These are phyloP conservation scores for Neopestalotiopsis clavispora DNA, from an alignment of 2,329 filamentous ascomycete species.

Conservation along the genomic window DNA sequence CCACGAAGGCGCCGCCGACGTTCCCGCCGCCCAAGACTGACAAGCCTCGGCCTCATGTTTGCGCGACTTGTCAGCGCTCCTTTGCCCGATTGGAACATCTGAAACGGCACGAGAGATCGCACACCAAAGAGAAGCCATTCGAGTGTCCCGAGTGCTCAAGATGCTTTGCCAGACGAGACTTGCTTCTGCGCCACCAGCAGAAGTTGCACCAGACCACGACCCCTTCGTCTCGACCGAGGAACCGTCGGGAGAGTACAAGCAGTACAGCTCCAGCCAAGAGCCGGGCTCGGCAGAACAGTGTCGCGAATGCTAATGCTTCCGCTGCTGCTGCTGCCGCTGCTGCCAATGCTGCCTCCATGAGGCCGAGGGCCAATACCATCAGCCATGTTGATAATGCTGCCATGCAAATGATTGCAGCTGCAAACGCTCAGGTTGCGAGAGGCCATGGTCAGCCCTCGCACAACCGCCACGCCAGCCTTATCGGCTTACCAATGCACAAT, in stretches of 20 bases:
- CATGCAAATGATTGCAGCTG: constrained; percentile 72
- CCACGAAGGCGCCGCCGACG: constrained; percentile 30
- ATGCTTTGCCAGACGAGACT: constrained; percentile 92
- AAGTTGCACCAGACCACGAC: constrained; percentile 95
- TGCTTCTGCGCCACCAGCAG: constrained; percentile 94
- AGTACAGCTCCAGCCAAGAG: constrained; percentile 69
- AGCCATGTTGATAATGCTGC: constrained; percentile 84
- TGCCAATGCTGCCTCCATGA: constrained; percentile 58
- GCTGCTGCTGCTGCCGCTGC: constrained; percentile 52
- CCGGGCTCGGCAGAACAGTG: constrained; percentile 90
- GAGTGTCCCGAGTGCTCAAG: constrained; percentile 93
- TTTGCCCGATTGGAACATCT: constrained; percentile 96
- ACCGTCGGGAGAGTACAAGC: constrained; percentile 87
- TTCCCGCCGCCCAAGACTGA: constrained; percentile 92
- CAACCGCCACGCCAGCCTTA: constrained; percentile 77
- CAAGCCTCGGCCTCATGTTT: constrained; percentile 94
- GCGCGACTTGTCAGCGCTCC: constrained; percentile 86
- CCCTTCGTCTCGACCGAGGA: constrained; percentile 83
- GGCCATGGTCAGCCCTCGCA: constrained; percentile 57
- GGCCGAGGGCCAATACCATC: constrained; percentile 93
- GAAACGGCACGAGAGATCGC: constrained; percentile 87
- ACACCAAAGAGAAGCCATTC: constrained; percentile 87
- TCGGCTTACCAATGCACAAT: constrained; percentile 64
- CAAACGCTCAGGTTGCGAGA: constrained; percentile 57
- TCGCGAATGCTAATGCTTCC: constrained; percentile 62